A percentile compares a stretch with the other conserved stretches of the same genome.
These are phyloP conservation scores for Aspergillus sp. DNA, from an alignment of 2,329 filamentous ascomycete species.

Conservation along the genomic window DNA sequence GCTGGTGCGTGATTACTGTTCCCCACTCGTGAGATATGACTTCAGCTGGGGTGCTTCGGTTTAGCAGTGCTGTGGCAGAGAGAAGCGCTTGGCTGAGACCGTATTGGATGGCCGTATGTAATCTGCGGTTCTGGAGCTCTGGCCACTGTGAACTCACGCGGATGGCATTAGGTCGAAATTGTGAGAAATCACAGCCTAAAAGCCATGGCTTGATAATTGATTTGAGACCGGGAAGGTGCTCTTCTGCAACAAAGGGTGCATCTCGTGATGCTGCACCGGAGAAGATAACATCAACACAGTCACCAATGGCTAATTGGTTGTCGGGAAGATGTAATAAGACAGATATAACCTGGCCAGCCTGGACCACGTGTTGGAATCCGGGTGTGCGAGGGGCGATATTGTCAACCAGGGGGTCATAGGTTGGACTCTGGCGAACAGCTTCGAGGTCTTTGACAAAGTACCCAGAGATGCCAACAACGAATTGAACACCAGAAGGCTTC, in stretches of 20 bases:
- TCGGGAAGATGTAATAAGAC: conserved; percentile 9
- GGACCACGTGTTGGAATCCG: conserved; percentile 11
- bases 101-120: conserved; percentile 11
- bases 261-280: conserved; percentile 13
- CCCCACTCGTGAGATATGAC: conserved; percentile 12
- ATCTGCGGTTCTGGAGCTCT: conserved; percentile 1
- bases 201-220: conserved; percentile 9
- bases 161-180: neutral
- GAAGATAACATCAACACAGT: conserved; percentile 15
- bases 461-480: conserved; percentile 10
- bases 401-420: conserved; percentile 9
- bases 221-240: conserved; percentile 9
- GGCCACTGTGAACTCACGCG: neutral
- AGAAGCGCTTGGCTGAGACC: conserved; percentile 11
- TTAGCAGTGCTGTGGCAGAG: conserved; percentile 7
- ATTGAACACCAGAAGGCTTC: conserved; percentile 7
- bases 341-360: conserved; percentile 11
- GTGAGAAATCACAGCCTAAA: conserved; percentile 9
- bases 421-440: conserved; percentile 9
- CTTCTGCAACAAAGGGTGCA: conserved; percentile 9
- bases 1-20: conserved; percentile 1
- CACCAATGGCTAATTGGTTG: conserved; percentile 7
- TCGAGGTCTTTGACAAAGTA: conserved; percentile 15
- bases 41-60: conserved; percentile 8
- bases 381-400: conserved; percentile 7